Conservation (phyloP, 208 protist genomes). For the Naegleria gruberi region DNA sequence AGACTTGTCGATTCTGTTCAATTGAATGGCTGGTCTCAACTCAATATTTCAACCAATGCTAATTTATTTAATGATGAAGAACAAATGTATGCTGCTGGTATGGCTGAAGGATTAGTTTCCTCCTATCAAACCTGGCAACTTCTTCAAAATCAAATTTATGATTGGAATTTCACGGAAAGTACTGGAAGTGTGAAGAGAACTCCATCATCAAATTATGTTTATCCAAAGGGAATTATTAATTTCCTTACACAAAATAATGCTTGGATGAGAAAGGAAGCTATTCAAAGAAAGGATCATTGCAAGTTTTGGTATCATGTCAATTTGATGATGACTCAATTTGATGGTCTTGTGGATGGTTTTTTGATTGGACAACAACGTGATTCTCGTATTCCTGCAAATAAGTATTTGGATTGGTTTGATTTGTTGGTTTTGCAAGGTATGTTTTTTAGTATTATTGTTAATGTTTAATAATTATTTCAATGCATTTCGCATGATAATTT, state of each 20-base stretch:
- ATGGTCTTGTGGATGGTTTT: conserved; percentile 29
- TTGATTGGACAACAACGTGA: background rate
- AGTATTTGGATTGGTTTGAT: background rate
- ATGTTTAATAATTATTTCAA: no score
- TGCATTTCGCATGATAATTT: no score
- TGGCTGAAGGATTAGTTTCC: background rate
- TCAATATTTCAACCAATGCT: background rate
- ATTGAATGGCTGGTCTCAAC: background rate
- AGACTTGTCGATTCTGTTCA: background rate
- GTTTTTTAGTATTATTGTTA: no score
- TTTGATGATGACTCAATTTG: conserved; percentile 31
- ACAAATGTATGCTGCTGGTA: background rate
- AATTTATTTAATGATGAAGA: background rate
- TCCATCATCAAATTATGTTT: background rate
- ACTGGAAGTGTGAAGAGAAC: background rate
- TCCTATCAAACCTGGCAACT: background rate
- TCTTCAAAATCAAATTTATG: background rate
- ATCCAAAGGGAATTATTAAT: background rate
- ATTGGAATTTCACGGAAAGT: background rate
- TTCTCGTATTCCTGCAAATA: background rate
- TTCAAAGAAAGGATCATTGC: background rate
- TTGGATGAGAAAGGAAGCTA: background rate
- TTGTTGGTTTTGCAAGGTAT: background rate
- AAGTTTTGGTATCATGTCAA: conserved; percentile 31
- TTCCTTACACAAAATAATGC: background rate